Conservation (phyloP, 2,329 filamentous ascomycete genomes). For the Fusarium sp. region DNA sequence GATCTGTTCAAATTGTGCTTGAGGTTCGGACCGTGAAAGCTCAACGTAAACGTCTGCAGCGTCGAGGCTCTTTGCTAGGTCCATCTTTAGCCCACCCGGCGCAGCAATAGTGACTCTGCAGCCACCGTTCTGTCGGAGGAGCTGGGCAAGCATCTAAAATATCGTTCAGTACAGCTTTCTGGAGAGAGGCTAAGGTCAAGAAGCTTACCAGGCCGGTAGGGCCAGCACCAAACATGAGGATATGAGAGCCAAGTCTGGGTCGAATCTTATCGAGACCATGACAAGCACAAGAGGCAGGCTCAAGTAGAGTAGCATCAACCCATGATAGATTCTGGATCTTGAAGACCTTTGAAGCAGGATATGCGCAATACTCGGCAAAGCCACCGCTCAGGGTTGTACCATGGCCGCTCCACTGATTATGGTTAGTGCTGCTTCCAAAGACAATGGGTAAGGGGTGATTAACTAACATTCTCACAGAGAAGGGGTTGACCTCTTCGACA, state of each 20-base stretch:
- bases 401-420: slow-evolving; percentile 71
- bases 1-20: slow-evolving; percentile 73
- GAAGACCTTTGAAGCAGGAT: slow-evolving; percentile 71
- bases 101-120: slow-evolving; percentile 80
- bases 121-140: slow-evolving; percentile 75
- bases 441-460: background rate
- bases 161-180: background rate
- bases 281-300: slow-evolving; percentile 79
- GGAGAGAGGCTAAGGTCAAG: background rate
- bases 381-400: slow-evolving; percentile 79
- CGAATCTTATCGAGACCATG: slow-evolving; percentile 79
- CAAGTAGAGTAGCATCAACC: slow-evolving; percentile 78
- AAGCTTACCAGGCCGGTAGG: slow-evolving; percentile 73
- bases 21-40: slow-evolving; percentile 68
- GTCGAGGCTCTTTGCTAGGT: slow-evolving; percentile 72
- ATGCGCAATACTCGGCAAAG: slow-evolving; percentile 78
- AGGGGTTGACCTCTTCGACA: slow-evolving; percentile 77
- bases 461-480: slow-evolving; percentile 72
- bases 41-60: slow-evolving; percentile 69
- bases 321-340: slow-evolving; percentile 76
- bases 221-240: slow-evolving; percentile 77
- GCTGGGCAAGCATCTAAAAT: slow-evolving; percentile 68
- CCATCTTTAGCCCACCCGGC: slow-evolving; percentile 78
- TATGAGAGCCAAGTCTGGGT: slow-evolving; percentile 74
- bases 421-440: slow-evolving; percentile 10